A percentile compares a stretch with the other conserved stretches of the same genome.
phyloP scores from a whole-genome alignment of 805 yeast species.

The Yamadazyma akitaensis region DNA sequence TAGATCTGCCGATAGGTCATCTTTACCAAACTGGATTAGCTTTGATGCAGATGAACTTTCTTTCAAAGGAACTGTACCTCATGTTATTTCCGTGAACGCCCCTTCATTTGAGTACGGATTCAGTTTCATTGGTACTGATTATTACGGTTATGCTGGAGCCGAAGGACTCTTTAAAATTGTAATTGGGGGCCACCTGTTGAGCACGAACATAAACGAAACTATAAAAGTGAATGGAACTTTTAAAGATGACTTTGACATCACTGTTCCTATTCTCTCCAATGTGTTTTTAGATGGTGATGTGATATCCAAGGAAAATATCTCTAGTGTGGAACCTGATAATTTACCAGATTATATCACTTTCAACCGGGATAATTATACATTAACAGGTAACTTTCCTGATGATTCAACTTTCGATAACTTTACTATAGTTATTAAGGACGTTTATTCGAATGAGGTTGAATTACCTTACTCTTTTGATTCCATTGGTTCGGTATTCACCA shows the following conservation, averaged over 20 bases:
- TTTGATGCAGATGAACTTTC: slow-evolving; percentile 63
- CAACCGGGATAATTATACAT: slow-evolving; percentile 32
- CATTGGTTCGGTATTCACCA: slow-evolving; percentile 54
- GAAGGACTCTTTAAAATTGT: slow-evolving; percentile 66
- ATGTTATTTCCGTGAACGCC: slow-evolving; percentile 80
- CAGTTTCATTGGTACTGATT: slow-evolving; percentile 75
- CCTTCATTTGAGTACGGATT: slow-evolving; percentile 75
- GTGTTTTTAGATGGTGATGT: slow-evolving; percentile 61
- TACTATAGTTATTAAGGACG: slow-evolving; percentile 56
- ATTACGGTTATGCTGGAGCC: slow-evolving; percentile 68
- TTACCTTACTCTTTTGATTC: slow-evolving; percentile 57
- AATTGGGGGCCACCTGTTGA: slow-evolving; percentile 85
- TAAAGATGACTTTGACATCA: slow-evolving; percentile 49
- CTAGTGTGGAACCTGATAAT: slow-evolving; percentile 45
- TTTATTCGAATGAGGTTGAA: slow-evolving; percentile 56
- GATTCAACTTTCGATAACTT: slow-evolving; percentile 42
- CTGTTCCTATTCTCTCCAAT: slow-evolving; percentile 58
- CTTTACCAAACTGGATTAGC: slow-evolving; percentile 85
- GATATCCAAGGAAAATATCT: slow-evolving; percentile 51
- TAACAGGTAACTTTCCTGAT: slow-evolving; percentile 58
- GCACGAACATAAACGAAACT: slow-evolving; percentile 59
- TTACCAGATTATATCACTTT: slow-evolving; percentile 63
- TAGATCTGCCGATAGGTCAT: slow-evolving; percentile 73
- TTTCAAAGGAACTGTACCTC: slow-evolving; percentile 86
- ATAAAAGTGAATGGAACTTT: slow-evolving; percentile 65